phyloP scores from a whole-genome alignment of 352 stramenopile species.

The Phytopythium helicoides region DNA sequence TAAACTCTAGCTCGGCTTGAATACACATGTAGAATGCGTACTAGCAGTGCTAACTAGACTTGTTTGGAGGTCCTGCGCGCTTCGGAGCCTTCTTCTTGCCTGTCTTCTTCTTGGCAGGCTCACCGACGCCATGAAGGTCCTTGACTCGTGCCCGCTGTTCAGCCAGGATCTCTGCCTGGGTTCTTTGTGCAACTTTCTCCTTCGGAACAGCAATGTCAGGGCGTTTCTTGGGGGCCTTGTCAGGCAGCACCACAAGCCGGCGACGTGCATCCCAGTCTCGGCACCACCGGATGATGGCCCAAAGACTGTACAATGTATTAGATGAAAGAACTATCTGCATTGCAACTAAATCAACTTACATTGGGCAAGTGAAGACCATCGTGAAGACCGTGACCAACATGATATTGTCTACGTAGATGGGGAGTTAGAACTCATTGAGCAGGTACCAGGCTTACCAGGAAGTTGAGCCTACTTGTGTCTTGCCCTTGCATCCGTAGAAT shows the following conservation, averaged over 20 bases:
- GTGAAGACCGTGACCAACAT: constrained; percentile 79
- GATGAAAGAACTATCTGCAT: background rate
- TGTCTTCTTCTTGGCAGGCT: constrained; percentile 46
- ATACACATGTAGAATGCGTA: too few species aligned
- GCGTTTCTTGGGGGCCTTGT: constrained; percentile 73
- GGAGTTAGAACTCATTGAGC: background rate
- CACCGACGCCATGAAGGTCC: constrained; percentile 61
- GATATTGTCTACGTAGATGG: constrained; percentile 43
- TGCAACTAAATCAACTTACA: constrained; percentile 24
- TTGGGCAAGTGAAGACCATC: constrained; percentile 82
- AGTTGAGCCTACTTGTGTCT: constrained; percentile 54
- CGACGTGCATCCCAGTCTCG: constrained; percentile 53
- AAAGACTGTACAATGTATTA: constrained; percentile 43
- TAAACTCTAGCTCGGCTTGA: too few species aligned
- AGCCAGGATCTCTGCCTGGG: constrained; percentile 77
- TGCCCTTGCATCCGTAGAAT: constrained; percentile 49
- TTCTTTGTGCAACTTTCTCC: constrained; percentile 52
- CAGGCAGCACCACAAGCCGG: constrained; percentile 56
- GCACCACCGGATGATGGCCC: constrained; percentile 75
- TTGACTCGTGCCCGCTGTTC: constrained; percentile 67
- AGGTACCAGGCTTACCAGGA: too few species aligned
- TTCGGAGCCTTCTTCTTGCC: constrained; percentile 60
- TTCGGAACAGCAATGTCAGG: constrained; percentile 68
- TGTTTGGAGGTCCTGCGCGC: constrained; percentile 57
- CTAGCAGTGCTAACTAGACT: constrained; percentile 30